phyloP scores from a whole-genome alignment of 2,329 filamentous ascomycete species.

The Thelonectria discophora region DNA sequence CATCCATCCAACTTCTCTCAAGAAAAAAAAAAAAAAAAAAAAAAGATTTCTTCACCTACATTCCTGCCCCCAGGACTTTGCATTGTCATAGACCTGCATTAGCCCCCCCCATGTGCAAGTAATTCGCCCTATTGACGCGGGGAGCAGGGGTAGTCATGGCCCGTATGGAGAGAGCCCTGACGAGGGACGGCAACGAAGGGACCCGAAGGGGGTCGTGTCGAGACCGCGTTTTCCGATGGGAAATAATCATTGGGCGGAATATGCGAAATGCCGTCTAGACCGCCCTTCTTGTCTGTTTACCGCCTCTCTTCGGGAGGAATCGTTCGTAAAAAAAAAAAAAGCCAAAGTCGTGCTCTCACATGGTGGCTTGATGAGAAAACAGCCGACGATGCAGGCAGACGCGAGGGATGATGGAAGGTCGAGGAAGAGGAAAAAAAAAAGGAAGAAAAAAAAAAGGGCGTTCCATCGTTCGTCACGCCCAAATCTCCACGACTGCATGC shows the following conservation, averaged over 20 bases:
- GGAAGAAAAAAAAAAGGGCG: slow-evolving; percentile 8
- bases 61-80: not conserved
- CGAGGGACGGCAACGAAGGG: too few relatives aligned
- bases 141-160: not conserved
- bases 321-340: too few relatives aligned
- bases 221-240: not conserved
- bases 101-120: slow-evolving; percentile 3
- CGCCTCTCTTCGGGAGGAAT: slow-evolving; percentile 11
- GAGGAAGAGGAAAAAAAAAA: not conserved
- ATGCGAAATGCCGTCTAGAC: slow-evolving; percentile 1
- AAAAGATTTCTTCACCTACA: not conserved
- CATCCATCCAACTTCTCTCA: too few relatives aligned
- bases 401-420: not conserved
- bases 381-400: not conserved
- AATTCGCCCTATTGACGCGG: slow-evolving; percentile 8
- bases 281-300: slow-evolving; percentile 5
- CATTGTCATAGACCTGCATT: slow-evolving; percentile 7
- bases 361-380: slow-evolving; percentile 1
- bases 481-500: slow-evolving; percentile 22
- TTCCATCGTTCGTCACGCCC: slow-evolving; percentile 3
- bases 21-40: too few relatives aligned
- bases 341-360: not conserved
- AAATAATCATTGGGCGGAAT: not conserved
- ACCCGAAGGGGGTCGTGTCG: not conserved
- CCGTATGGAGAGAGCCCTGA: not conserved